Conservation (phyloP, 2,329 filamentous ascomycete genomes). For the Trichophaea hybrida region DNA sequence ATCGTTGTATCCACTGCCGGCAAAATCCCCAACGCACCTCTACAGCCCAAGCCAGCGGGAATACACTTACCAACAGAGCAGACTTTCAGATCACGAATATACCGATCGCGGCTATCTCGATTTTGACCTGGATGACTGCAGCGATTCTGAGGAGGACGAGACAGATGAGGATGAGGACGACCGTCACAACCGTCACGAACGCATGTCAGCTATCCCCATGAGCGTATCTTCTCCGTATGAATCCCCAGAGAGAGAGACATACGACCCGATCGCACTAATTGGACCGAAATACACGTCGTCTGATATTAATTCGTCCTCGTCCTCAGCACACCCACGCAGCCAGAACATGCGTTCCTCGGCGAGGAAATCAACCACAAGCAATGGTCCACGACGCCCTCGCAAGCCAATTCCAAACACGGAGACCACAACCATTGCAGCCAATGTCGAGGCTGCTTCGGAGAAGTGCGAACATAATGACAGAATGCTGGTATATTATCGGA, state of each 20-base stretch:
- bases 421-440: background rate
- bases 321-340: background rate
- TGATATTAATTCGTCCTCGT: background rate
- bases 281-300: slow-evolving; percentile 1
- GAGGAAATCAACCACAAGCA: background rate
- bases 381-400: background rate
- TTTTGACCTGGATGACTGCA: background rate
- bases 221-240: background rate
- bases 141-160: slow-evolving; percentile 1
- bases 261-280: background rate
- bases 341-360: background rate
- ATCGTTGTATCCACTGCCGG: background rate
- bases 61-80: background rate
- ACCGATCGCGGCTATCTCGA: background rate
- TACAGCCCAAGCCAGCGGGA: background rate
- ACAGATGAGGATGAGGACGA: background rate
- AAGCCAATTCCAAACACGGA: background rate
- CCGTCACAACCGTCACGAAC: too few relatives aligned
- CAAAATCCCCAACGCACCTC: background rate
- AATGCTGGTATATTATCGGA: slow-evolving; percentile 15
- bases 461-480: slow-evolving; percentile 14
- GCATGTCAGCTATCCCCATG: background rate
- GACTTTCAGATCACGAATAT: background rate
- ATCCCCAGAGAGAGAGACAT: background rate
- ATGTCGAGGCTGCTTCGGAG: background rate